These are phyloP conservation scores for Cryptococcus hybrid DNA, from an alignment of 1,284 basidiomycete species.

Conservation along the genomic window DNA sequence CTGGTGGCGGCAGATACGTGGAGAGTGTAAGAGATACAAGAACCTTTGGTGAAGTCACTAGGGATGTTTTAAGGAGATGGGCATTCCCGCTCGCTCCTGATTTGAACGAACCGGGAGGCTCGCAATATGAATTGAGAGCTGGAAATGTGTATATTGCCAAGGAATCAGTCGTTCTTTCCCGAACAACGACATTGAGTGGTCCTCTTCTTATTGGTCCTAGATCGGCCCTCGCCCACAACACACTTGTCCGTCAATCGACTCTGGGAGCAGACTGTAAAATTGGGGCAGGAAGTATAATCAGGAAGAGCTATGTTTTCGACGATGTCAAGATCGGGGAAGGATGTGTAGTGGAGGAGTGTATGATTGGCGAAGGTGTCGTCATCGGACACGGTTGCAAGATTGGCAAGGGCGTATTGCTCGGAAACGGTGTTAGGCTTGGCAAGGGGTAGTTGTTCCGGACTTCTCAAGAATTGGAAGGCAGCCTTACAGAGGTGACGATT, in stretches of 20 bases:
- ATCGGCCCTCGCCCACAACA: constrained; percentile 37
- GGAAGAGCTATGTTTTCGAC: constrained; percentile 78
- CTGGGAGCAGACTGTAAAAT: constrained; percentile 80
- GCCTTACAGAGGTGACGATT: constrained; percentile 72
- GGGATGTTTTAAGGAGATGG: constrained; percentile 89
- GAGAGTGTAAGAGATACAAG: constrained; percentile 85
- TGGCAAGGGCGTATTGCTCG: constrained; percentile 56
- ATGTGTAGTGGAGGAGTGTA: constrained; percentile 71
- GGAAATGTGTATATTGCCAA: constrained; percentile 84
- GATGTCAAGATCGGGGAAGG: constrained; percentile 72
- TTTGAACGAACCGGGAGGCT: constrained; percentile 79
- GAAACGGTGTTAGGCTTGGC: constrained; percentile 68
- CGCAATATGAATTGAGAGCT: constrained; percentile 74
- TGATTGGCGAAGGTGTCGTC: constrained; percentile 51
- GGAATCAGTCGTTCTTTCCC: constrained; percentile 67
- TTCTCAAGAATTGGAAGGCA: constrained; percentile 73
- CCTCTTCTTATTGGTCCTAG: constrained; percentile 41
- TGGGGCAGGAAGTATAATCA: constrained; percentile 67
- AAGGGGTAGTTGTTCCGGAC: constrained; percentile 64
- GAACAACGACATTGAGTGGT: constrained; percentile 54
- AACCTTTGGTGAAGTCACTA: constrained; percentile 85
- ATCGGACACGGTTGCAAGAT: constrained; percentile 53
- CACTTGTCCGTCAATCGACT: constrained; percentile 56
- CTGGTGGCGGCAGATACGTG: constrained; percentile 67
- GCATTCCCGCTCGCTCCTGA: constrained; percentile 94